Conservation (phyloP, 2,329 filamentous ascomycete genomes). For the Teratosphaeriaceae sp. region DNA sequence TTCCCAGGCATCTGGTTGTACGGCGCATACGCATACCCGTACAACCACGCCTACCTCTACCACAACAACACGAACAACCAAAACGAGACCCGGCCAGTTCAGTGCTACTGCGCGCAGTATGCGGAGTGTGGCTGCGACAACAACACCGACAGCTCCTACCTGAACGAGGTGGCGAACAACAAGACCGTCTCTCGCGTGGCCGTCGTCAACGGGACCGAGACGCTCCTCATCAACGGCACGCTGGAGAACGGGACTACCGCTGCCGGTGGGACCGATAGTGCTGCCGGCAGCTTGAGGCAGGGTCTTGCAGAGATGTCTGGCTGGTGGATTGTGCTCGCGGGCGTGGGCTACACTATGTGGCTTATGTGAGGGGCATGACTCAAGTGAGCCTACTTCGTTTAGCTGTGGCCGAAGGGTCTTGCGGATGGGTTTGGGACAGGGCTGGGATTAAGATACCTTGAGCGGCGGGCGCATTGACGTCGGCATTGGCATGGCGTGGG, state of each 20-base stretch:
- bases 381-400: too few species aligned
- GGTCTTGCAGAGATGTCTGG: constrained; percentile 28
- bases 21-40: constrained; percentile 56
- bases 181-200: constrained; percentile 56
- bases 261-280: constrained; percentile 29
- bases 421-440: too few species aligned
- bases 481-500: too few species aligned
- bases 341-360: constrained; percentile 31
- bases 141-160: constrained; percentile 52
- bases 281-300: constrained; percentile 10
- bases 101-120: constrained; percentile 55
- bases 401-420: too few species aligned
- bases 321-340: constrained; percentile 33
- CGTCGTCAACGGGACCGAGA: constrained; percentile 52
- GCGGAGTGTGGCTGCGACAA: constrained; percentile 63
- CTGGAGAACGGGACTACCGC: constrained; percentile 48
- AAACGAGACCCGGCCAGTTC: constrained; percentile 55
- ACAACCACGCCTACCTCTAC: constrained; percentile 50
- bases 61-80: constrained; percentile 41
- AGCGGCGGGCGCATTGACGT: too few species aligned
- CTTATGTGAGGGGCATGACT: constrained; percentile 25
- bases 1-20: constrained; percentile 62
- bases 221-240: constrained; percentile 67
- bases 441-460: too few species aligned
- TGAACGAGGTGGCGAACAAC: constrained; percentile 56